Base-by-base conservation (phyloP, 2,329 filamentous ascomycete genomes). In the Neoarthrinium moseri region DNA sequence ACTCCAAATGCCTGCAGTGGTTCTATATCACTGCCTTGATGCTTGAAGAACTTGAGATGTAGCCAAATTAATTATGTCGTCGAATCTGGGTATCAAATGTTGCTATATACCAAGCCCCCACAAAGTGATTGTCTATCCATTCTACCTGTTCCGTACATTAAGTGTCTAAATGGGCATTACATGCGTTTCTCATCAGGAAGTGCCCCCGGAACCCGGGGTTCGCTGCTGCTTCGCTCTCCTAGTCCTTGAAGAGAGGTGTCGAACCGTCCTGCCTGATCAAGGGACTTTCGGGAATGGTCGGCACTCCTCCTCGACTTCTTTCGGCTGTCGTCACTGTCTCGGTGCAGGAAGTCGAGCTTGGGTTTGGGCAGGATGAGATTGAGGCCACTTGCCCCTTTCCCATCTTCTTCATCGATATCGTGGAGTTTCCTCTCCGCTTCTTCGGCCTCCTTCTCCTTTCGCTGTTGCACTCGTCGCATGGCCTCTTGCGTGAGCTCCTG, bases 401-500 rank as follows among this genome's bases (percentile, higher is more conserved):
- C 29, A 13, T 44, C 46, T 21, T 45, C 41, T n/a, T 41, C 37
- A 29, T 40, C n/a, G 37, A 40, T 40, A 29, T 40, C 24, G n/a
- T 40, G 23, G 2, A 40, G 37, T 15, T 26, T n/a, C 11, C 30
- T 40, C 37, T 40, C 42, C 6, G 43, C 46, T 24, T 36, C 32
- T 26, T 47, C 43, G 20, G 38, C 46, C 29, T 43, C 34, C 34
- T 40, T 43, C 26, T 49, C 47, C n/a, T 44, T 49, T 11, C 35
- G 24, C 12, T 43, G 20, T 10, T 46, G 20, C 12, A 49, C 37
- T 12, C 43, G 23, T 18, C 47, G 43, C 24, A 49, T 49, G 7
- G 77, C 76, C 45, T 80, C 70, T 24, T 73, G 62, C 40, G 89
- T 95, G 46, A 95, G 66, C 52, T 89, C 82, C 61, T 94, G 89